Evolutionary conservation across 805 yeast genomes (phyloP).

Genomic region (Yarrowia hollandica): DNA sequence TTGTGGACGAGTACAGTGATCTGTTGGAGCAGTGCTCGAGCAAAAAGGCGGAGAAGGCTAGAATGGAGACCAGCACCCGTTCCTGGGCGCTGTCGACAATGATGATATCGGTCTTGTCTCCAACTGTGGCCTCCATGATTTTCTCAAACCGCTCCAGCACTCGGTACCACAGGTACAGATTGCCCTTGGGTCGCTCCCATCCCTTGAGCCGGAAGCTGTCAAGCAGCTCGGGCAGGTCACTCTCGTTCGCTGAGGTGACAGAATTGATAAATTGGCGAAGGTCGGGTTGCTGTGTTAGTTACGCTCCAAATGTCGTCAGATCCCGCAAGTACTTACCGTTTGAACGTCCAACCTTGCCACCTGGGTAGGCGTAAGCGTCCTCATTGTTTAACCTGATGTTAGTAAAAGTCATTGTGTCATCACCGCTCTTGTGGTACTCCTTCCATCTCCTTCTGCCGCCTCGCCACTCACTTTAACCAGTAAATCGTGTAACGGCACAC

Average conservation of each 20-base stretch:
- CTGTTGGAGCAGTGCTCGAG: conserved; percentile 70
- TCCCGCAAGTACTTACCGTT: not conserved
- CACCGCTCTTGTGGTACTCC: no score
- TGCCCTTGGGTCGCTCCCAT: conserved; percentile 68
- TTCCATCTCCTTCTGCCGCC: not conserved
- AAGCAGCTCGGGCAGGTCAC: conserved; percentile 47
- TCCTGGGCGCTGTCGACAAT: conserved; percentile 52
- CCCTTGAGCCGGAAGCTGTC: conserved; percentile 40
- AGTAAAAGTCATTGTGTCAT: not conserved
- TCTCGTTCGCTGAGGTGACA: conserved; percentile 39
- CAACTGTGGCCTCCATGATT: conserved; percentile 55
- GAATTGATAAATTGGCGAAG: conserved; percentile 32
- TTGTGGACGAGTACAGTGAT: conserved; percentile 65
- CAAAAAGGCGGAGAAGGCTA: conserved; percentile 61
- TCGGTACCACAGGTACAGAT: conserved; percentile 73
- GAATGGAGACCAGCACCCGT: conserved; percentile 49
- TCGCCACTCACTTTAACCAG: conserved; percentile 20
- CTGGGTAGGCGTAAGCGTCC: conserved; percentile 23
- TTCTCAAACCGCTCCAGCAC: conserved; percentile 74
- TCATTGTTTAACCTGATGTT: conserved; percentile 18
- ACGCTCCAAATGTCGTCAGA: no score
- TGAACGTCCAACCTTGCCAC: conserved; percentile 26
- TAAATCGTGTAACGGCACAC: conserved; percentile 1
- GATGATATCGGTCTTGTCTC: conserved; percentile 38
- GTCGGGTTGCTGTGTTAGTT: conserved; percentile 31